Percentiles rank a stretch among this genome's conserved stretches.
phyloP scores from a whole-genome alignment of 208 protist genomes.

The Giardia duodenalis region DNA sequence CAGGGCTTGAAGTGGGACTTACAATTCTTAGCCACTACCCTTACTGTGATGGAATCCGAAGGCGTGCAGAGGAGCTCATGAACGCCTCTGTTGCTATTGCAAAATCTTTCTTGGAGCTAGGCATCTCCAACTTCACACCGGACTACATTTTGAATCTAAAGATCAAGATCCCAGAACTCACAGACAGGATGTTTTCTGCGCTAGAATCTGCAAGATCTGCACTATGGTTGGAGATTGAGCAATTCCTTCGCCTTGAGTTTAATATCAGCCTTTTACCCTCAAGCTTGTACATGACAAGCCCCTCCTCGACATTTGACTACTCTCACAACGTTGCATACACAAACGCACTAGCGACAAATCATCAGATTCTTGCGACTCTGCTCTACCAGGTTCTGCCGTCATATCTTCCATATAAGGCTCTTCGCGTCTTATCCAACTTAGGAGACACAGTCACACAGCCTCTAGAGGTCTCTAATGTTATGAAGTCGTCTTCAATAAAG shows the following conservation, averaged over 20 bases:
- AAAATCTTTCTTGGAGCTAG: background rate
- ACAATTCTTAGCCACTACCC: background rate
- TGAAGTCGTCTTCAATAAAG: background rate
- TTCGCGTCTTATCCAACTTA: background rate
- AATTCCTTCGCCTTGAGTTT: constrained; percentile 5
- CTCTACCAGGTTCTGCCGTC: background rate
- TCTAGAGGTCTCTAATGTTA: constrained; percentile 1
- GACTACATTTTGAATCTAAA: background rate
- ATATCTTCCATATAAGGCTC: background rate
- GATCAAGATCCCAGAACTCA: background rate
- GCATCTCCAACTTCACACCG: background rate
- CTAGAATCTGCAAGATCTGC: background rate
- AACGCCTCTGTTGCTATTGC: background rate
- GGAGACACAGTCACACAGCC: background rate
- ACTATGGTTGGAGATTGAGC: background rate
- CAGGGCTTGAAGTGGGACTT: background rate
- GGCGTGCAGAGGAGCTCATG: background rate
- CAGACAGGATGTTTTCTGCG: background rate
- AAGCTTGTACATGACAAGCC: background rate
- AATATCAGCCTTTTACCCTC: background rate
- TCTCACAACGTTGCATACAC: background rate
- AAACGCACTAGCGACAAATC: background rate
- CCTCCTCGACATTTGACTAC: background rate
- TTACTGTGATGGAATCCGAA: background rate
- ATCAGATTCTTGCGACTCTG: background rate